Conservation (phyloP, 768 basidiomycete genomes). For the Fomitopsis pulvina region DNA sequence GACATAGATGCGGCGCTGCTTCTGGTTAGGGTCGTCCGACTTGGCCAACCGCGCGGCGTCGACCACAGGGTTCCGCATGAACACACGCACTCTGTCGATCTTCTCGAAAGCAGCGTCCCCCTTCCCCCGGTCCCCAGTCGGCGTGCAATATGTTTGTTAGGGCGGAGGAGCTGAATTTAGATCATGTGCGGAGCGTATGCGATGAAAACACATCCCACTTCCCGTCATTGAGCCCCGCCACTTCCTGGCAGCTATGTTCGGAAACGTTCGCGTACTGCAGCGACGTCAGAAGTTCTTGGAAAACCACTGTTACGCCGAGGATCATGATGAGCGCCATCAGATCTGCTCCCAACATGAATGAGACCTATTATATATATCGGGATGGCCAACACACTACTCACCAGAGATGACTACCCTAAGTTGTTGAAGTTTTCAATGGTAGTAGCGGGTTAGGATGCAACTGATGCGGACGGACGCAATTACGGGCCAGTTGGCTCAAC, state of each 20-base stretch:
- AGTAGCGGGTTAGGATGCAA: too few species aligned
- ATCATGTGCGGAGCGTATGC: constrained; percentile 34
- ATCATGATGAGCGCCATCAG: constrained; percentile 65
- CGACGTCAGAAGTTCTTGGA: constrained; percentile 54
- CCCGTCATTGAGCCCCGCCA: constrained; percentile 41
- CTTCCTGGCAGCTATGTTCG: constrained; percentile 62
- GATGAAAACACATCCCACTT: constrained; percentile 77
- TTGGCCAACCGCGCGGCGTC: constrained; percentile 64
- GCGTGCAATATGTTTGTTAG: too few species aligned
- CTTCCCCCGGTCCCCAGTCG: constrained; percentile 69
- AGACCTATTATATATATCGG: not conserved
- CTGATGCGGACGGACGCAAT: too few species aligned
- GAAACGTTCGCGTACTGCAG: constrained; percentile 50
- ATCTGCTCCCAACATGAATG: not conserved
- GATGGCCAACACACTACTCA: too few species aligned
- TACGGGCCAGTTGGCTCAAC: too few species aligned
- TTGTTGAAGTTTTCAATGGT: too few species aligned
- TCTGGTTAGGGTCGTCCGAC: constrained; percentile 32
- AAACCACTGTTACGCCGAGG: constrained; percentile 59
- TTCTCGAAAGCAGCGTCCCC: constrained; percentile 55
- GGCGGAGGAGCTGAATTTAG: not conserved
- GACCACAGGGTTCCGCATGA: constrained; percentile 46
- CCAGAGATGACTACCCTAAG: too few species aligned
- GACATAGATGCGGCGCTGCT: constrained; percentile 63
- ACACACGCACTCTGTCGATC: constrained; percentile 66